Base-by-base conservation (phyloP, 179 eudicot species). In the Gypsophila paniculata region DNA sequence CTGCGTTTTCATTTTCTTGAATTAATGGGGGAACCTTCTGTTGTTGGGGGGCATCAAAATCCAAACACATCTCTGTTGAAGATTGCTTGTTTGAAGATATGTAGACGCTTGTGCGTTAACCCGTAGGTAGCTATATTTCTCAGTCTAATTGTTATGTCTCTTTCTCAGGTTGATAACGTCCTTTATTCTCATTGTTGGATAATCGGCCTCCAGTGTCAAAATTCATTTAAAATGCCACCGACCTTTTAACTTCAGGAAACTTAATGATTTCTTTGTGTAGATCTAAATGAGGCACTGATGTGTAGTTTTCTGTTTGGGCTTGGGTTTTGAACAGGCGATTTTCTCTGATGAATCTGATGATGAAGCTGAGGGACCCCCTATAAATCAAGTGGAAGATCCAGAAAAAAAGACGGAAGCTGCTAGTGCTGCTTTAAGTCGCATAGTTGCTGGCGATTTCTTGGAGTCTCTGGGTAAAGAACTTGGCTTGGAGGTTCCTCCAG, bases 381-480 rank as follows among this genome's bases (percentile, higher is more conserved):
- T 70, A 49, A 76, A 78, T 61, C 81, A 75, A 82, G 78, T 42
- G 17, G 91, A 86, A 66, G 84, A 89, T 73, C 78, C 91, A 17
- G 74, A 84, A 34, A 93, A 85, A 76, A 91, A 89, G 75, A 77
- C 71, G 32, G 96, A 89, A 82, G 98, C 87, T 69, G 98, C 89
- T 39, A 91, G 80, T 70, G 80, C 97, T 48, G 83, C 90, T 58
- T 82, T 89, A 66, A 93, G 87, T 73, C 97, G 97, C 65, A 79
- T 93, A 69, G 86, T 91, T 64, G 98, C 98, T 2, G 97, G 96
- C 21, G 98, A 91, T 83, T 93, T 93, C 77, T 83, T 93, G 77
- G 97, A 93, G 84, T 89, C 97, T 22, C 71, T 93, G 66, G 98
- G 98, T 44, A 88, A 91, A 86, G 98, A 93, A 79, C 88, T 93